Evolutionary conservation across 2,329 filamentous ascomycete genomes (phyloP), one percentile per base, ranked within the genome.

Genomic region (Byssoonygena ceratinophila): DNA sequence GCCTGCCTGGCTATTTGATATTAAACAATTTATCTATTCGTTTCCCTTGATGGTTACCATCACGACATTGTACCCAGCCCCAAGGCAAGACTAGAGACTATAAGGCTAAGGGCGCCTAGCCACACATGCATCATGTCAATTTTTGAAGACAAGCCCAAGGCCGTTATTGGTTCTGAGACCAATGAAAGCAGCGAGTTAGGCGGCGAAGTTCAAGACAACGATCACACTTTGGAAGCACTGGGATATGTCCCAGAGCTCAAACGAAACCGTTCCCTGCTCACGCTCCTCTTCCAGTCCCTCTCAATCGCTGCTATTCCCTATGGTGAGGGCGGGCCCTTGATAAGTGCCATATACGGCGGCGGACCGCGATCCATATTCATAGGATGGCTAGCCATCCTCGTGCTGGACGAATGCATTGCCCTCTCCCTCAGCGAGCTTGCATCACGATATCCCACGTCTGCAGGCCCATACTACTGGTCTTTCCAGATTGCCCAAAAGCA

Each of bases 221-320:
- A 51, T 29, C 40, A 54, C 36, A 46, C 27, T 25, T 43, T 54
- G 1, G 34, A 45, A 23, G 47, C 36, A 36, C 25, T 82, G 20
- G 78, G 80, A 25, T 83, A 83, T 65, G 76, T 72, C 53, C 73
- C 76, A 3, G 77, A 80, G 59, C 67, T 83, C 16, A 68, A 64
- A 18, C 74, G 78, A 20, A 83, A 82, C 56, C 73, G 80, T 29
- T 81, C 79, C 0, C 73, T 82, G 59, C 71, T 76, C 56, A 81
- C 78, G 0, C 67, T 83, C 1, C 69, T 82, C 11, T 83, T 82
- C 62, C 79, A 82, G 63, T 76, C 76, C 0, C 67, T 82, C 6
- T 78, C 79, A 20, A 81, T 82, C 27, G 78, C 79, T 27, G 78
- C 79, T 18, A 77, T 81, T 44, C 79, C 76, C 4, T 81, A 74